Evolutionary conservation across 2,329 filamentous ascomycete species (phyloP).

Genomic region (Rhinocladiella mackenziei): DNA sequence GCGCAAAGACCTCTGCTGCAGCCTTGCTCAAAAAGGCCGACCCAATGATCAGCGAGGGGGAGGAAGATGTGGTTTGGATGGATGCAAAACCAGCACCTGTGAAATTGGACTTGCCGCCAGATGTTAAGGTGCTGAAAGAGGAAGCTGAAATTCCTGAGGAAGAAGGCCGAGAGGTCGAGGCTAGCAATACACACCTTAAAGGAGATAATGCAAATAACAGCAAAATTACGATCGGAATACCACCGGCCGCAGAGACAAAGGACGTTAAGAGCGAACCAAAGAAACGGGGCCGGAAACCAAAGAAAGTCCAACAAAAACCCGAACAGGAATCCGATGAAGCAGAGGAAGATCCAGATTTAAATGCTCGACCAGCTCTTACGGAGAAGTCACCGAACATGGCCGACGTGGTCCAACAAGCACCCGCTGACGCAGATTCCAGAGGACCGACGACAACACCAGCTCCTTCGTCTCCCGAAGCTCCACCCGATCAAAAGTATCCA

Average conservation of each 20-base stretch:
- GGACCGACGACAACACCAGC: slow-evolving; percentile 18
- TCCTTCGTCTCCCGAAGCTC: slow-evolving; percentile 16
- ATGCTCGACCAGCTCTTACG: slow-evolving; percentile 10
- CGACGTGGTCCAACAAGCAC: not conserved
- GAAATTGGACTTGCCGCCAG: slow-evolving; percentile 26
- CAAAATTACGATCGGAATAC: slow-evolving; percentile 24
- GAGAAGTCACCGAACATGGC: slow-evolving; percentile 20
- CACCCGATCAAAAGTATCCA: too few species aligned
- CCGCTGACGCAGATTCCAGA: not conserved
- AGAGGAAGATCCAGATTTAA: slow-evolving; percentile 4
- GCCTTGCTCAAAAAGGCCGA: slow-evolving; percentile 20
- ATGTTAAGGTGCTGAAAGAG: slow-evolving; percentile 25
- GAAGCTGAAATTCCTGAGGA: slow-evolving; percentile 11
- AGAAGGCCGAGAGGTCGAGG: slow-evolving; percentile 7
- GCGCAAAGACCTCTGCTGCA: slow-evolving; percentile 28
- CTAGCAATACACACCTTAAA: too few species aligned
- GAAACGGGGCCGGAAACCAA: slow-evolving; percentile 28
- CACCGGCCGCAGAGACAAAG: slow-evolving; percentile 10
- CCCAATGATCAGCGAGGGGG: slow-evolving; percentile 27
- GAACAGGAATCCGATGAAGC: slow-evolving; percentile 5
- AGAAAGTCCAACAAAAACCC: slow-evolving; percentile 17
- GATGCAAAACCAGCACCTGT: slow-evolving; percentile 26
- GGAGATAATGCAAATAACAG: slow-evolving; percentile 1
- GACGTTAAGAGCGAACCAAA: slow-evolving; percentile 20
- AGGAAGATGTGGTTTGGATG: slow-evolving; percentile 29